Evolutionary conservation across 2,329 filamentous ascomycete species (phyloP).

Genomic region (Cercospora sesami): DNA sequence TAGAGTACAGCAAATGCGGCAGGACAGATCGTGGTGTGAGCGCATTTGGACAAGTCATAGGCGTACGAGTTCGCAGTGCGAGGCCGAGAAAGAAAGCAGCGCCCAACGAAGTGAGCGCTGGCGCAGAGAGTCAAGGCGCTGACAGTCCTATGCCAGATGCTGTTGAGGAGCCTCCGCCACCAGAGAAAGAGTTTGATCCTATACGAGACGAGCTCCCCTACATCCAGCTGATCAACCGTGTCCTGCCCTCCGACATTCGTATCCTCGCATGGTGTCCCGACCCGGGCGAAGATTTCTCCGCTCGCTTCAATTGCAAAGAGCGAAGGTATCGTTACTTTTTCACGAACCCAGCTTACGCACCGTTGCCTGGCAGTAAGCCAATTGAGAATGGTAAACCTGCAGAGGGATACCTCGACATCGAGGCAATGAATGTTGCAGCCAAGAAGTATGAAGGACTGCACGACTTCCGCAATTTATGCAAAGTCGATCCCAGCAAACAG

Average conservation of each 20-base stretch:
- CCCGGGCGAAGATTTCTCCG: slow-evolving; percentile 77
- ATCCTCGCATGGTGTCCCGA: slow-evolving; percentile 90
- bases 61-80: slow-evolving; percentile 77
- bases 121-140: slow-evolving; percentile 20
- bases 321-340: slow-evolving; percentile 96
- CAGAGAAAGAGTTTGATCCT: slow-evolving; percentile 56
- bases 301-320: slow-evolving; percentile 88
- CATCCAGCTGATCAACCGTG: slow-evolving; percentile 76
- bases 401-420: slow-evolving; percentile 82
- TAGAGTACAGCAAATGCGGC: slow-evolving; percentile 92
- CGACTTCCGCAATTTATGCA: slow-evolving; percentile 97
- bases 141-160: slow-evolving; percentile 23
- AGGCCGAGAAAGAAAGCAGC: slow-evolving; percentile 50
- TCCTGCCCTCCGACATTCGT: slow-evolving; percentile 86
- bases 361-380: slow-evolving; percentile 49
- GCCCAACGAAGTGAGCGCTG: slow-evolving; percentile 15
- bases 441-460: slow-evolving; percentile 77
- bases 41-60: slow-evolving; percentile 94
- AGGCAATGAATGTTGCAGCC: slow-evolving; percentile 80
- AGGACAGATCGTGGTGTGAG: slow-evolving; percentile 91
- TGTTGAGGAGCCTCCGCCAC: slow-evolving; percentile 18
- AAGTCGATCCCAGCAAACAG: slow-evolving; percentile 86
- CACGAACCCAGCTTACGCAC: slow-evolving; percentile 84
- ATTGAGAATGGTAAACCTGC: slow-evolving; percentile 20
- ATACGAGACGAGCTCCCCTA: slow-evolving; percentile 82